Conservation (phyloP, 176 grass and related monocot species). For the Melocanna baccifera region DNA sequence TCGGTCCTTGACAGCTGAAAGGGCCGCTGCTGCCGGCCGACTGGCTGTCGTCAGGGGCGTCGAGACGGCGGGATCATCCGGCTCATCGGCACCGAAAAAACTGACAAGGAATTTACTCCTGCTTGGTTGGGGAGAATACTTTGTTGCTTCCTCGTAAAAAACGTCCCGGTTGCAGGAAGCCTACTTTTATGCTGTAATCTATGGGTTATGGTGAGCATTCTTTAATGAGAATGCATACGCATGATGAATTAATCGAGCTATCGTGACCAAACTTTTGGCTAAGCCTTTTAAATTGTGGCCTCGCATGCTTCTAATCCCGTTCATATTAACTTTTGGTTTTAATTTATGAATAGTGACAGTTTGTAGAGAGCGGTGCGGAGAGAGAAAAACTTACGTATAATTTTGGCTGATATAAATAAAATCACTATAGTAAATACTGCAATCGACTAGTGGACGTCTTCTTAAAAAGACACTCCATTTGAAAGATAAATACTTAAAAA, state of each 20-base stretch:
- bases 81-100: constrained; percentile 38
- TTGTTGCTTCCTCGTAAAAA: not conserved
- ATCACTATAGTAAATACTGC: too few species aligned
- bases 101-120: not conserved
- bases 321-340: too few species aligned
- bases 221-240: not conserved
- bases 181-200: not conserved
- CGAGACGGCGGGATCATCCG: constrained; percentile 36
- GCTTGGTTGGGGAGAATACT: not conserved
- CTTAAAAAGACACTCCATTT: too few species aligned
- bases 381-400: too few species aligned
- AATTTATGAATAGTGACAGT: too few species aligned
- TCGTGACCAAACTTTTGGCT: not conserved
- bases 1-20: not conserved
- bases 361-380: too few species aligned
- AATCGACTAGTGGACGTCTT: too few species aligned
- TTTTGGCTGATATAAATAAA: too few species aligned
- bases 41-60: constrained; percentile 10
- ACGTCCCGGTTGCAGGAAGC: not conserved
- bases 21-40: not conserved
- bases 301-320: not conserved
- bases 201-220: not conserved
- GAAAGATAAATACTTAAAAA: too few species aligned
- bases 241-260: not conserved
- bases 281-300: not conserved